Evolutionary conservation across 1,284 basidiomycete species (phyloP).

Genomic region (Ceratobasidium sp.): DNA sequence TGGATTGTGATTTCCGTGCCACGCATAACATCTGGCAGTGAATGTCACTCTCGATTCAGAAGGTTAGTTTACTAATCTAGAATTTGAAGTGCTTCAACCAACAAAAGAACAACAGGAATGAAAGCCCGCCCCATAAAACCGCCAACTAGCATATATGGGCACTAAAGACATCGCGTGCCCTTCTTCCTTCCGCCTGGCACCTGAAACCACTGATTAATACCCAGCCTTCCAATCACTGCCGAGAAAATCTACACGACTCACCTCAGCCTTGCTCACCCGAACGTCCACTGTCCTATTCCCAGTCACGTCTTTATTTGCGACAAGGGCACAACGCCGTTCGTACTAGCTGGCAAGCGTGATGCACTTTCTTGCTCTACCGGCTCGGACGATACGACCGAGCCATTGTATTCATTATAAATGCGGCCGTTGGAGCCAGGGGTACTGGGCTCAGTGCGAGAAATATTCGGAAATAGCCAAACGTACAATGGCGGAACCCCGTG

Average conservation of each 20-base stretch:
- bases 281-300: slow-evolving; percentile 95
- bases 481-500: slow-evolving; percentile 14
- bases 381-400: slow-evolving; percentile 97
- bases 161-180: not conserved
- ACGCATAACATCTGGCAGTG: too few species aligned
- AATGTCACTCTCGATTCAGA: too few species aligned
- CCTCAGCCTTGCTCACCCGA: slow-evolving; percentile 91
- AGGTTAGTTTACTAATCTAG: too few species aligned
- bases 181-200: slow-evolving; percentile 27
- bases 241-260: slow-evolving; percentile 55
- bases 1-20: too few species aligned
- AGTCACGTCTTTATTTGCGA: slow-evolving; percentile 94
- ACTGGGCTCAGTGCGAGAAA: slow-evolving; percentile 41
- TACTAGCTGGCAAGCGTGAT: slow-evolving; percentile 99
- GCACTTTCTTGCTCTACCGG: slow-evolving; percentile 94
- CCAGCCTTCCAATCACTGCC: not conserved
- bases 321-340: slow-evolving; percentile 88
- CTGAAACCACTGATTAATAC: not conserved
- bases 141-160: not conserved
- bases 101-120: too few species aligned
- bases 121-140: not conserved
- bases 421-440: slow-evolving; percentile 44
- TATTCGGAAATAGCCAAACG: slow-evolving; percentile 4
- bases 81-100: too few species aligned
- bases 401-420: slow-evolving; percentile 76